Evolutionary conservation across 208 protist species (phyloP), one percentile per base, ranked within the genome.

Genomic region (Porcisia deanei): DNA sequence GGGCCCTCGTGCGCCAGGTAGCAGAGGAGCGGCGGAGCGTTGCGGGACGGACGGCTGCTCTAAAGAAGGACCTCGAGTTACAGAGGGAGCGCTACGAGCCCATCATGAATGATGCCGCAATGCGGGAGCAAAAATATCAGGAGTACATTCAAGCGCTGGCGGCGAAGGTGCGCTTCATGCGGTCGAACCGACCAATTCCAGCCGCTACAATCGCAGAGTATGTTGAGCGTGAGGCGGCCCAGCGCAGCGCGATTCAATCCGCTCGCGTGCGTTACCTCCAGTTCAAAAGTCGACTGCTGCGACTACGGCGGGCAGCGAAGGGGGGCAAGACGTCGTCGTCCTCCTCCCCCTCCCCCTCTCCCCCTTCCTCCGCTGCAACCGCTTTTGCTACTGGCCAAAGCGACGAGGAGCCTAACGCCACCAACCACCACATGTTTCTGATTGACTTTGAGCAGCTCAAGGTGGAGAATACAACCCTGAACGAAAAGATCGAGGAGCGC

Each of bases 391-490:
- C 37, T 12, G 59, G 79, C 37, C 45, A 72, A 8, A 34, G 59
- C 37, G 58, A 59, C 58, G 80, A 76, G 7, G 80, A 97, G 64
- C 87, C 92, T 6, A 89, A 98, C 55, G 75, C 90, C 52, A 87
- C 97, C 54, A 88, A 92, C 59, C 91, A 97, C 43, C 94, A 92
- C 69, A 97, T 99, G 82, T 98, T 99, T 71, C 86, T 99, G 10
- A 99, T 99, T 74, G 98, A 99, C 88, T 99, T 99, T 88, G 98
- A 99, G 85, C 98, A 99, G 89, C 90, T 99, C 14, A 99, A 99
- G 80, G 99, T 99, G 63, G 99, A 99, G 79, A 99, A 99, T 82
- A 98, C 98, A 16, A 99, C 98, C 65, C 92, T 99, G 7, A 99
- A 97, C 77, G 98, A 99, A 76, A 99, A 99, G 83, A 99, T 99